Percentiles rank a stretch among this genome's conserved stretches.
phyloP scores from a whole-genome alignment of 225 moss, liverwort and hornwort species.

The Bryum argenteum region DNA sequence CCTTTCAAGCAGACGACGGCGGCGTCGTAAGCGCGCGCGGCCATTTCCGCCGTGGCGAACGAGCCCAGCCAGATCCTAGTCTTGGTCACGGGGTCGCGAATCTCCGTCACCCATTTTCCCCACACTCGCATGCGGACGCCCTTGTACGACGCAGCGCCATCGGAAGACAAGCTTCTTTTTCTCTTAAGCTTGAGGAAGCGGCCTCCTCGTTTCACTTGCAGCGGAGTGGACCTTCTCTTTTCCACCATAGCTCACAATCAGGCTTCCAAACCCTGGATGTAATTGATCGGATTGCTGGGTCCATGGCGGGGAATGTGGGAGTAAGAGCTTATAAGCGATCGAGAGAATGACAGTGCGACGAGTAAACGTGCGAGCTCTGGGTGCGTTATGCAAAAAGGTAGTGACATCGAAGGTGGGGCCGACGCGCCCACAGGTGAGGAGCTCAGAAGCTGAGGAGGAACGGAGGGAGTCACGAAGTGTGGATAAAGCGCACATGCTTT shows the following conservation, averaged over 20 bases:
- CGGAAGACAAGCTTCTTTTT: not conserved
- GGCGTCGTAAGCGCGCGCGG: slow-evolving; percentile 51
- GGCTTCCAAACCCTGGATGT: not conserved
- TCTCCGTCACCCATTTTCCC: slow-evolving; percentile 54
- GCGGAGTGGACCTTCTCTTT: slow-evolving; percentile 15
- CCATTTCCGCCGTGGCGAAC: slow-evolving; percentile 46
- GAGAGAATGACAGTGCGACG: too few species aligned
- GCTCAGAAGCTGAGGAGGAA: too few species aligned
- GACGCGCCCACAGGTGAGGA: too few species aligned
- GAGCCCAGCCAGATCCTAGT: slow-evolving; percentile 50
- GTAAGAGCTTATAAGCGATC: too few species aligned
- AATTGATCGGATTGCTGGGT: too few species aligned
- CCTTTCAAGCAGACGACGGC: slow-evolving; percentile 47
- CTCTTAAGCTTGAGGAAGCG: slow-evolving; percentile 28
- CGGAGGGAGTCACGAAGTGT: too few species aligned
- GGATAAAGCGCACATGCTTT: too few species aligned
- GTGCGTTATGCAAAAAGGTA: too few species aligned
- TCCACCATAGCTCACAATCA: slow-evolving; percentile 38
- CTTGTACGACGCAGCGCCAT: slow-evolving; percentile 27
- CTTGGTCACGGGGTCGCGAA: slow-evolving; percentile 41
- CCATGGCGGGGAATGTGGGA: too few species aligned
- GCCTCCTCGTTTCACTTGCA: slow-evolving; percentile 23
- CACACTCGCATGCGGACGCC: slow-evolving; percentile 51
- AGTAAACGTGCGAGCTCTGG: too few species aligned
- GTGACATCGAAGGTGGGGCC: too few species aligned